These are phyloP conservation scores for Inosperma sp. DNA, from an alignment of 768 basidiomycete genomes.

Conservation along the genomic window DNA sequence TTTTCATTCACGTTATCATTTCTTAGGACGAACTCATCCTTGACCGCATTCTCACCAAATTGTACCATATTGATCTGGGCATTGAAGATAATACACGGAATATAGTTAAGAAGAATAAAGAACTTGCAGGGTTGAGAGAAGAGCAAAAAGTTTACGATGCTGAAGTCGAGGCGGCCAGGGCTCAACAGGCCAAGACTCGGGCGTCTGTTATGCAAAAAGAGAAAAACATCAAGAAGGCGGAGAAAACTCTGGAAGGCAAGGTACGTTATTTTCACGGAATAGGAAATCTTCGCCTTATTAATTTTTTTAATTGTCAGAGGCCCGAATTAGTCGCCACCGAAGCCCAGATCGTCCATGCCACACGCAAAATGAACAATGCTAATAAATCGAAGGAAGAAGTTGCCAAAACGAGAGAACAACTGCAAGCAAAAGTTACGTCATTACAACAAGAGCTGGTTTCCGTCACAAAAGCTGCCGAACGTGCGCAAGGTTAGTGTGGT, in stretches of 20 bases:
- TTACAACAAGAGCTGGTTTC: slow-evolving; percentile 62
- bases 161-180: slow-evolving; percentile 66
- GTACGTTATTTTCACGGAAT: slow-evolving; percentile 35
- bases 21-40: slow-evolving; percentile 75
- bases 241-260: slow-evolving; percentile 83
- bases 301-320: slow-evolving; percentile 52
- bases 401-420: slow-evolving; percentile 43
- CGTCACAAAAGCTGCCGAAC: slow-evolving; percentile 66
- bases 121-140: slow-evolving; percentile 60
- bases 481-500: slow-evolving; percentile 62
- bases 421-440: slow-evolving; percentile 46
- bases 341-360: slow-evolving; percentile 82
- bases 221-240: slow-evolving; percentile 82
- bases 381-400: slow-evolving; percentile 59
- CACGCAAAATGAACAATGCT: slow-evolving; percentile 73
- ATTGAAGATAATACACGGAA: slow-evolving; percentile 68
- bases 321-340: slow-evolving; percentile 82
- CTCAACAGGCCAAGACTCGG: slow-evolving; percentile 75
- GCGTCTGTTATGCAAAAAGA: slow-evolving; percentile 78
- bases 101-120: slow-evolving; percentile 70
- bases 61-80: slow-evolving; percentile 84
- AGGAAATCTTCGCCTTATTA: background rate
- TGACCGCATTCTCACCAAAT: slow-evolving; percentile 76
- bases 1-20: slow-evolving; percentile 1
- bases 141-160: slow-evolving; percentile 70